A percentile compares a stretch with the other conserved stretches of the same genome.
Evolutionary conservation across 495 filamentous ascomycete species (phyloP).

Genomic region (Penicillium bialowiezense): DNA sequence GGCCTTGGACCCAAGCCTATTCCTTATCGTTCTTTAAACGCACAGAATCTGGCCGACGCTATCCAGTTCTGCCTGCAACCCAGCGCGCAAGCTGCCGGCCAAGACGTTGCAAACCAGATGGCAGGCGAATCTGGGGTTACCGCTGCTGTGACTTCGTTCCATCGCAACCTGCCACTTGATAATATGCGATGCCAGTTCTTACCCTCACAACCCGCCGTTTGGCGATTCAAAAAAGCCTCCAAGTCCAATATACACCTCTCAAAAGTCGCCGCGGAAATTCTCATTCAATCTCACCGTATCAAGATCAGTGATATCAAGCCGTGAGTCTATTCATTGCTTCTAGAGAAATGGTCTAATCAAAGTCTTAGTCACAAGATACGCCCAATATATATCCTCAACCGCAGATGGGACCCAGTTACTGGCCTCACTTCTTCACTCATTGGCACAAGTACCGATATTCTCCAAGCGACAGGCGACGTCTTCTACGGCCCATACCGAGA

Average conservation of each 20-base stretch:
- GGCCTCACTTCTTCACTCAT: slow-evolving; percentile 40
- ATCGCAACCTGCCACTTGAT: slow-evolving; percentile 55
- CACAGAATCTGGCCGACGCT: slow-evolving; percentile 62
- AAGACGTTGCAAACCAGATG: slow-evolving; percentile 58
- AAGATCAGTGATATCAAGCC: neutral
- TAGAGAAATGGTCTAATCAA: no score
- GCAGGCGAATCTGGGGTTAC: slow-evolving; percentile 65
- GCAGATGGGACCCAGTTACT: slow-evolving; percentile 41
- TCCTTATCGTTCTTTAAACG: slow-evolving; percentile 60
- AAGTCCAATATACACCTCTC: neutral
- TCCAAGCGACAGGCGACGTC: slow-evolving; percentile 27
- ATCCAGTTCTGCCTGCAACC: slow-evolving; percentile 62
- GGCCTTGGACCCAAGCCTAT: slow-evolving; percentile 63
- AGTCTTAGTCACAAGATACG: no score
- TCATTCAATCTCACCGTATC: neutral
- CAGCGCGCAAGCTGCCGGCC: slow-evolving; percentile 52
- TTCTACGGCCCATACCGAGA: slow-evolving; percentile 32
- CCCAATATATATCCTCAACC: slow-evolving; percentile 34
- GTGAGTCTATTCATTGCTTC: no score
- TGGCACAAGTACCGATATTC: slow-evolving; percentile 25
- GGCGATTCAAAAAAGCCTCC: slow-evolving; percentile 50
- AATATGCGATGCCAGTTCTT: slow-evolving; percentile 69
- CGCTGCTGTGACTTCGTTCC: slow-evolving; percentile 68
- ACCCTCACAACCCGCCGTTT: slow-evolving; percentile 60
- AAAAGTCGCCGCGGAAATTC: neutral